Percentiles rank a stretch among this genome's conserved stretches.
phyloP scores from a whole-genome alignment of 225 moss, liverwort and hornwort species.

The Polytrichum formosum region DNA sequence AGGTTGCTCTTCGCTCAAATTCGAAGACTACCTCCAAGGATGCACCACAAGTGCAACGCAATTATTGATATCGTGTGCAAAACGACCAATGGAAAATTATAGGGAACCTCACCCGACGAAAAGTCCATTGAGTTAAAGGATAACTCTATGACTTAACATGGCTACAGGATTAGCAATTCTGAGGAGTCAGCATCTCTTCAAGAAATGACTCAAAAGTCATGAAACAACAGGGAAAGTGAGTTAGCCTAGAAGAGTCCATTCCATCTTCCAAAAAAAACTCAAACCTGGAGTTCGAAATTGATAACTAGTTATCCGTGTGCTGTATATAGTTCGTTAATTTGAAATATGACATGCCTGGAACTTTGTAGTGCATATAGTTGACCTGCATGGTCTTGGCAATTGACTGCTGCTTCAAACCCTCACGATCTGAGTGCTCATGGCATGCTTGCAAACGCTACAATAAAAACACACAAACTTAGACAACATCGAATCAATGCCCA shows the following conservation, averaged over 20 bases:
- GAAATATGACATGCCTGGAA: conserved; percentile 41
- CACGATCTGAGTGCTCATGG: conserved; percentile 89
- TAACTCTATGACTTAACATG: not conserved
- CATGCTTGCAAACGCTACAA: conserved; percentile 75
- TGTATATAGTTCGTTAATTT: not conserved
- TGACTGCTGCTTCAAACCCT: conserved; percentile 90
- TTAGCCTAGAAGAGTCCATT: not conserved
- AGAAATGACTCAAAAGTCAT: not conserved
- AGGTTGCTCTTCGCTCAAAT: too few relatives aligned
- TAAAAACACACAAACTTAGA: not conserved
- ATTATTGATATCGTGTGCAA: too few relatives aligned
- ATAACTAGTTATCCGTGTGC: not conserved
- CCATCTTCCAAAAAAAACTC: not conserved
- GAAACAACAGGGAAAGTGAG: not conserved
- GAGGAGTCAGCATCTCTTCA: not conserved
- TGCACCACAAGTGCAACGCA: too few relatives aligned
- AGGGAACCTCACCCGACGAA: too few relatives aligned
- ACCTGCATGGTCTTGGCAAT: conserved; percentile 77
- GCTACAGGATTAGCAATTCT: not conserved
- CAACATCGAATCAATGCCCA: too few relatives aligned
- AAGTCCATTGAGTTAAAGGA: too few relatives aligned
- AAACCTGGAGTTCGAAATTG: not conserved
- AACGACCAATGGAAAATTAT: too few relatives aligned
- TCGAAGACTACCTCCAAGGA: too few relatives aligned
- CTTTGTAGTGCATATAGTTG: conserved; percentile 70